phyloP scores from a whole-genome alignment of 768 basidiomycete species.

The Podaxis sp. region DNA sequence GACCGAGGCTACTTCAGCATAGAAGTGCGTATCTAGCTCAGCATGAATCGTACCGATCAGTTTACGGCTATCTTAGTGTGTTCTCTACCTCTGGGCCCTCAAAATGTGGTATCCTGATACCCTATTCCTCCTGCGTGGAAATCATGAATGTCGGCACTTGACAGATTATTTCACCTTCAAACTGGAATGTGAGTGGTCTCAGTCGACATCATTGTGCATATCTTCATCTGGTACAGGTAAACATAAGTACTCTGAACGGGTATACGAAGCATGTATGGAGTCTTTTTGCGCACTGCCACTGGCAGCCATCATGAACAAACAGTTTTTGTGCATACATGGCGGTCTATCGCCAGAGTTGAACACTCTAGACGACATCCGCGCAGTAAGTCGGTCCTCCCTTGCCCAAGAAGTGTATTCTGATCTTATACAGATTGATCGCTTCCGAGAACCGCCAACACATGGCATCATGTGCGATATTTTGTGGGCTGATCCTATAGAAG shows the following conservation, averaged over 20 bases:
- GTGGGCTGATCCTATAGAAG: constrained; percentile 98
- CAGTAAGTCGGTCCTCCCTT: constrained; percentile 42
- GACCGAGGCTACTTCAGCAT: constrained; percentile 94
- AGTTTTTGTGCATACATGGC: constrained; percentile 98
- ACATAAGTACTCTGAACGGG: constrained; percentile 95
- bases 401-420: background rate
- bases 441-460: constrained; percentile 96
- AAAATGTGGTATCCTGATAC: constrained; percentile 99
- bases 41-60: background rate
- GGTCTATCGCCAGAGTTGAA: constrained; percentile 94
- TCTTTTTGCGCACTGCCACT: constrained; percentile 94
- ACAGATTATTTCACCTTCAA: constrained; percentile 99
- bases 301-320: constrained; percentile 99
- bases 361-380: constrained; percentile 91
- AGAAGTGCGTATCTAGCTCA: constrained; percentile 48
- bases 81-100: constrained; percentile 94
- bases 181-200: constrained; percentile 75
- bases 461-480: constrained; percentile 99
- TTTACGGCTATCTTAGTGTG: constrained; percentile 58
- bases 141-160: constrained; percentile 97
- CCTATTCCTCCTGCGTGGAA: constrained; percentile 92
- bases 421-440: constrained; percentile 80
- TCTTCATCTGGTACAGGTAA: constrained; percentile 56
- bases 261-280: constrained; percentile 98
- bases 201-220: constrained; percentile 3